Base-by-base conservation (phyloP, 1,139 yeast genomes). In the Candida sanyaensis region DNA sequence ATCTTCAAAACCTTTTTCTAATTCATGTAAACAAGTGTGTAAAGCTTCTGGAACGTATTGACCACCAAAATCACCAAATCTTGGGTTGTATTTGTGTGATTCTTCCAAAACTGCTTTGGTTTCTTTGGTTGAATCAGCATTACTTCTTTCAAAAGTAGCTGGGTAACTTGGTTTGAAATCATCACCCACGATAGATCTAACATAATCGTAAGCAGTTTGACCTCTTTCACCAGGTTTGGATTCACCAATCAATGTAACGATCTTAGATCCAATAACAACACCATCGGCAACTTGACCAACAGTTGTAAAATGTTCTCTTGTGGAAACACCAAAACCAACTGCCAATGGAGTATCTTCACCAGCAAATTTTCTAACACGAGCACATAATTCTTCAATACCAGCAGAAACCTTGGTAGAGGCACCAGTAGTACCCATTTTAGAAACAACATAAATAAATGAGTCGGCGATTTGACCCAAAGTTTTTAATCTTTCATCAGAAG, bases 361-460 rank as follows among this genome's bases (percentile, higher is more conserved):
- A 9, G 96, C 80, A 62, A 80, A 78, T 54, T 80, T 76, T 63
- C 96, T 81, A 12, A 95, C 96, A 58, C 92, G 82, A 37, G 75
- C 75, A 59, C 95, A 83, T 53, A 93, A 78, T 39, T 76, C 82
- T 30, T 84, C 83, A 50, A 92, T 79, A 55, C 86, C 86, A 6
- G 74, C 63, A 38, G 88, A 80, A 45, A 93, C 84, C 36, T 80
- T 69, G 12, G 81, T 77, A 23, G 84, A 73, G 29, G 96, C 95
- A 64, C 99, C 99, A 33, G 99, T 93, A 47, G 96, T 86, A 55
- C 98, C 97, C 99, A 93, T 93, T 66, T 96, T 82, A 7, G 97
- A 90, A 21, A 93, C 98, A 41, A 93, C 98, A 61, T 93, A 93
- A 52, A 93, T 86, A 68, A 93, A 93, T 1, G 97, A 88, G 64